Evolutionary conservation across 2,329 filamentous ascomycete species (phyloP).

Genomic region (Calonectria fujianensis): DNA sequence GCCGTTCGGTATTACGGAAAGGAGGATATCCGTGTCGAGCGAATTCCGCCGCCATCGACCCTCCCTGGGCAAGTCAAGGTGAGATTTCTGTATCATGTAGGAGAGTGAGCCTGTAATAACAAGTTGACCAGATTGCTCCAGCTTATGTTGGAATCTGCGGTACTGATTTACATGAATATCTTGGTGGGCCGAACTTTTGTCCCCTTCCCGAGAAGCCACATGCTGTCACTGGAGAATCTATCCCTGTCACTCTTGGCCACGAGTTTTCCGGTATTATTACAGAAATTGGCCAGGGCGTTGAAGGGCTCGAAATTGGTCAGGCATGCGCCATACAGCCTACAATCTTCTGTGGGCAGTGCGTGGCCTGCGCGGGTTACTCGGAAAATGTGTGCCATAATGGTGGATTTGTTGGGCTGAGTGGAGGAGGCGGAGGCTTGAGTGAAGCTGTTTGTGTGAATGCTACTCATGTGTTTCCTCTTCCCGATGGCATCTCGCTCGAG

Average conservation of each 20-base stretch:
- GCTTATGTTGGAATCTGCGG: slow-evolving; percentile 71
- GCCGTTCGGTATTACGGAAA: slow-evolving; percentile 5
- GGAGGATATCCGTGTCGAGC: slow-evolving; percentile 11
- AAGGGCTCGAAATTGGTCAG: slow-evolving; percentile 70
- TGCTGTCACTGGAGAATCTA: slow-evolving; percentile 72
- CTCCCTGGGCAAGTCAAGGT: slow-evolving; percentile 2
- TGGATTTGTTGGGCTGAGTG: slow-evolving; percentile 58
- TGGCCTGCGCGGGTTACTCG: slow-evolving; percentile 70
- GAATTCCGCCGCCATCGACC: background rate
- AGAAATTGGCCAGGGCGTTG: slow-evolving; percentile 73
- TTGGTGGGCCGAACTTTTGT: slow-evolving; percentile 59
- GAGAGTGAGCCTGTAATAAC: background rate
- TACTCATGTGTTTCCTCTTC: slow-evolving; percentile 69
- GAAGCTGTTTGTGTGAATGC: slow-evolving; percentile 72
- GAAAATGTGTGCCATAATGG: slow-evolving; percentile 75
- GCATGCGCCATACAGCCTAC: slow-evolving; percentile 76
- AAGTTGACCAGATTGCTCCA: slow-evolving; percentile 51
- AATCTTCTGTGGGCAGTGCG: slow-evolving; percentile 74
- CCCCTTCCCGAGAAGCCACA: slow-evolving; percentile 70
- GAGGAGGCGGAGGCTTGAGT: slow-evolving; percentile 73
- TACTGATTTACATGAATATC: slow-evolving; percentile 58
- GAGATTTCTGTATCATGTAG: background rate
- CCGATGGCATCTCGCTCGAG: slow-evolving; percentile 69
- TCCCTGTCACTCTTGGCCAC: slow-evolving; percentile 78
- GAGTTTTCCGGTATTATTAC: slow-evolving; percentile 78